These are phyloP conservation scores for Paramecium biaurelia DNA, from an alignment of 73 alveolate species.

Conservation along the genomic window DNA sequence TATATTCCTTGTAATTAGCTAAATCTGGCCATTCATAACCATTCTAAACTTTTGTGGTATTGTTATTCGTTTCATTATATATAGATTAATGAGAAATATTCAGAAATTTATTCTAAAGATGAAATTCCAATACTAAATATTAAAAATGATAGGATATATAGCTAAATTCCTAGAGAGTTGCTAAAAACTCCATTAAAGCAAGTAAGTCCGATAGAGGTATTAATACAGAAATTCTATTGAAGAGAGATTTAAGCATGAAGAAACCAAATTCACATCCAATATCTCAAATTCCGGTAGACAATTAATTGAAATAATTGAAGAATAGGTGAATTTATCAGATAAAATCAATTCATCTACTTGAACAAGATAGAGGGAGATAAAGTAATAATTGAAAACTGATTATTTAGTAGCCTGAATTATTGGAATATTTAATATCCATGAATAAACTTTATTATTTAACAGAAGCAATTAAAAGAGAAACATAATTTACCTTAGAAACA, in stretches of 20 bases:
- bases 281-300: background rate
- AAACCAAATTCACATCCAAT: background rate
- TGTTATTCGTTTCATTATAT: background rate
- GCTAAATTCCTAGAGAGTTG: background rate
- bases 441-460: background rate
- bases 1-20: background rate
- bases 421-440: background rate
- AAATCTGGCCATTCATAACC: slow-evolving; percentile 12
- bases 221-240: background rate
- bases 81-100: slow-evolving; percentile 38
- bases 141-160: background rate
- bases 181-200: background rate
- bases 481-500: background rate
- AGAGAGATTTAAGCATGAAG: background rate
- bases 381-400: background rate
- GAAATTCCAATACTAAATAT: background rate
- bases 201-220: background rate
- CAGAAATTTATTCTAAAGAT: background rate
- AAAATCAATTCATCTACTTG: background rate
- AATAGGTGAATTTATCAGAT: background rate
- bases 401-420: background rate
- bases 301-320: background rate
- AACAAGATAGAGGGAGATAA: background rate
- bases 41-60: background rate
- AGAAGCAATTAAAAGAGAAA: background rate